Base-by-base conservation (phyloP, 306 rosid genomes). In the Carpinus fangiana region DNA sequence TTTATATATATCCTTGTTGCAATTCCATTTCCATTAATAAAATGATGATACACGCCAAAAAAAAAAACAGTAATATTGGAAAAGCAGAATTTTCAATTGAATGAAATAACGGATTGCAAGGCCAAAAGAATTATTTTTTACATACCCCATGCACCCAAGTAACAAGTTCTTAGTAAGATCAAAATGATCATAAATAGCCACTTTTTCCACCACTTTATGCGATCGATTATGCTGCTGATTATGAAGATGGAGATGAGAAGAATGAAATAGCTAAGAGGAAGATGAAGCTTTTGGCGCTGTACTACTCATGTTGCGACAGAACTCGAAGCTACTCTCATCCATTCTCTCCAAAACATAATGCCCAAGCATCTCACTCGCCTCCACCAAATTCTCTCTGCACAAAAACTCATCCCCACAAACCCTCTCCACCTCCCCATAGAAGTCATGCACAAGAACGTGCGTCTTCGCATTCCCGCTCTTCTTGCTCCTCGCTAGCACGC, bases 401-500 rank as follows among this genome's bases (percentile, higher is more conserved):
- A 95, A 70, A 79, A 95, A 95, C 88, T 95, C 98, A 55, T 90
- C 87, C 41, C 96, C 92, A 20, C 89, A 91, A 7, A 84, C 86
- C 76, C 79, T 89, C 83, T 93, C 79, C 61, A 89, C 91, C 12
- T 89, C 84, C 2, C 90, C 93, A 12, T 80, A 51, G 52, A 89
- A 93, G 26, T 93, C 99, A 78, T 95, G 99, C 78, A 95, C 86
- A 9, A 95, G 91, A 56, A 95, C 90, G 23, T 95, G 99, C 11
- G 99, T 95, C 87, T 95, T 95, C 0, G 89, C 87, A 67, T 86
- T 92, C 71, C 96, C 99, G 2, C 97, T 93, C 60, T 95, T 95
- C 74, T 91, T 95, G 77, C 99, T 95, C 73, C 99, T 80, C 3
- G 98, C 96, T 14, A 95, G 75, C 38, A 95, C 96, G 4, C 97